These are phyloP conservation scores for Saccharomycopsis fermentans DNA, from an alignment of 805 yeast species.

Conservation along the genomic window DNA sequence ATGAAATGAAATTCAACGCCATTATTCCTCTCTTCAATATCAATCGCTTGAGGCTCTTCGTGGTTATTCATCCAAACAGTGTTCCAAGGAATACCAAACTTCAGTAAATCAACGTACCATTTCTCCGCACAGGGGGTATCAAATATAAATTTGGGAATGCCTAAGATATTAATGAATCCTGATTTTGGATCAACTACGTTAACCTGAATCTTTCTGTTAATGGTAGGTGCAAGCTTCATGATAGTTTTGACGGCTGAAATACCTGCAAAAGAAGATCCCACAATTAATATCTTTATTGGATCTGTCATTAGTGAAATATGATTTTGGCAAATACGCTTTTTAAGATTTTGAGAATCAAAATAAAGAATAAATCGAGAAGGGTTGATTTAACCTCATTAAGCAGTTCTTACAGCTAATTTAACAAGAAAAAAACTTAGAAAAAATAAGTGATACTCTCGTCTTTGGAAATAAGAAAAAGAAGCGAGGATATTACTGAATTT, in stretches of 20 bases:
- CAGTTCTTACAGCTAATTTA: too few relatives aligned
- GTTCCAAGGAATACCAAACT: conserved; percentile 22
- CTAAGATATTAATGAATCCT: conserved; percentile 33
- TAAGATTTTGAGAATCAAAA: too few relatives aligned
- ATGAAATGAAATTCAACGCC: conserved; percentile 12
- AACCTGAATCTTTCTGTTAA: conserved; percentile 21
- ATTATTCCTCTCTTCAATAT: conserved; percentile 19
- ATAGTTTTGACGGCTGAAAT: conserved; percentile 23
- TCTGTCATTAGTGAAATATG: not conserved
- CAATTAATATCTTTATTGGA: conserved; percentile 26
- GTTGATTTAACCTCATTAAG: too few relatives aligned
- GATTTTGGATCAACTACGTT: conserved; percentile 31
- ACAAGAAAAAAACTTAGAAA: too few relatives aligned
- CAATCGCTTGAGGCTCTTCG: conserved; percentile 17
- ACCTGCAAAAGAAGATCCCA: conserved; percentile 32
- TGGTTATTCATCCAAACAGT: not conserved
- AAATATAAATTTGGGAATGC: conserved; percentile 30
- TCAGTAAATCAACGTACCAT: conserved; percentile 25
- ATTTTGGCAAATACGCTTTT: too few relatives aligned
- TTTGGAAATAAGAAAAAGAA: too few relatives aligned
- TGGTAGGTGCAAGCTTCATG: conserved; percentile 2
- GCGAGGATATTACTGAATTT: too few relatives aligned
- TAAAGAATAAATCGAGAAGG: too few relatives aligned
- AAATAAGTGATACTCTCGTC: too few relatives aligned
- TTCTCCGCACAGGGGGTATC: conserved; percentile 29